phyloP scores from a whole-genome alignment of 805 yeast species.

The Crinitomyces ghanaensis region DNA sequence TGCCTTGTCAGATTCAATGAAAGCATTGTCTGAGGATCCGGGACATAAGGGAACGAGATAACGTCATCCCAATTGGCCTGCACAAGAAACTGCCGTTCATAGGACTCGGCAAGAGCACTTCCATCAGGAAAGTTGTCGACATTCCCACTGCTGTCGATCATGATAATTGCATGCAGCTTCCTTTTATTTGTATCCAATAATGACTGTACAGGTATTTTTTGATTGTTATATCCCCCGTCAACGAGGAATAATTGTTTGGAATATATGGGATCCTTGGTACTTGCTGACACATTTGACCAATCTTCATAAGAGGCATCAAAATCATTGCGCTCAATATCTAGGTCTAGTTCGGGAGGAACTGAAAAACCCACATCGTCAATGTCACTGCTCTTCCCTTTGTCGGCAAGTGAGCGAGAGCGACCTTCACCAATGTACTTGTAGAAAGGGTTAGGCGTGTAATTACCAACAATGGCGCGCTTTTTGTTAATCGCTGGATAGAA shows the following conservation, averaged over 20 bases:
- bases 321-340: too few relatives aligned
- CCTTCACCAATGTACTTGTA: too few relatives aligned
- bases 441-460: conserved; percentile 43
- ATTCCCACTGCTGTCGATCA: conserved; percentile 28
- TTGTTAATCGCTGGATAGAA: conserved; percentile 5
- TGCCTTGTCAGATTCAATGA: conserved; percentile 21
- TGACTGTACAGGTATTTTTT: conserved; percentile 55
- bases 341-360: too few relatives aligned
- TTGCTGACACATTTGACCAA: background rate
- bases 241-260: conserved; percentile 39
- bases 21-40: conserved; percentile 8
- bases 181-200: conserved; percentile 48
- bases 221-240: conserved; percentile 67
- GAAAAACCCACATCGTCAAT: conserved; percentile 70
- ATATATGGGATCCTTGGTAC: too few relatives aligned
- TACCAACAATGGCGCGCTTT: conserved; percentile 33
- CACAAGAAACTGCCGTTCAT: conserved; percentile 20
- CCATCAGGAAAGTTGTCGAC: conserved; percentile 25
- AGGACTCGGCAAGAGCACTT: conserved; percentile 20
- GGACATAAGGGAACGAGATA: conserved; percentile 14
- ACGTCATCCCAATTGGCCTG: conserved; percentile 12
- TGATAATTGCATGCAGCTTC: conserved; percentile 51
- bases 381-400: too few relatives aligned
- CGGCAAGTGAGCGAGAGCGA: too few relatives aligned
- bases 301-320: conserved; percentile 31